Evolutionary conservation across 129 eudicot species (phyloP).

Genomic region (Flaveria ramosissima): DNA sequence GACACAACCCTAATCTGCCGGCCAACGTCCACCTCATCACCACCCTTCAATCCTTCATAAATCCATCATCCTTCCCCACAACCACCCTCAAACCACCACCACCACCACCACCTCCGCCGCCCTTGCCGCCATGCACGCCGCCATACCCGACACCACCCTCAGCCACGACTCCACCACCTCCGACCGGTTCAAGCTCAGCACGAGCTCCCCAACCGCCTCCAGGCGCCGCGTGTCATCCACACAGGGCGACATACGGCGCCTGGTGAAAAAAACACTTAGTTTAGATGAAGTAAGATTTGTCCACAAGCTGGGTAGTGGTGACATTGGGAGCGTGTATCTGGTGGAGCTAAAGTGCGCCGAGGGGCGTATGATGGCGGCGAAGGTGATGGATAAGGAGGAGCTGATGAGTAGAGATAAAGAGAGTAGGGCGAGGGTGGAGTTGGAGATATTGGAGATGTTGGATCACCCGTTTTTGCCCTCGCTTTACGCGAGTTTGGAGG

Average conservation of each 20-base stretch:
- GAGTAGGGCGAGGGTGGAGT: slow-evolving; percentile 61
- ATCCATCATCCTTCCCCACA: slow-evolving; percentile 9
- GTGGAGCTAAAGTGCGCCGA: slow-evolving; percentile 64
- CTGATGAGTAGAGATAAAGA: slow-evolving; percentile 56
- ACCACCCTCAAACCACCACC: neutral
- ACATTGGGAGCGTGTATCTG: slow-evolving; percentile 72
- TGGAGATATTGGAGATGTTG: slow-evolving; percentile 66
- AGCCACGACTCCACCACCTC: slow-evolving; percentile 35
- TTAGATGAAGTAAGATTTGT: slow-evolving; percentile 50
- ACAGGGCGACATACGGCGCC: slow-evolving; percentile 38
- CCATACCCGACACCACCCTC: slow-evolving; percentile 16
- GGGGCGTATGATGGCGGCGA: slow-evolving; percentile 70
- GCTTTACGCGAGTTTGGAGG: slow-evolving; percentile 55
- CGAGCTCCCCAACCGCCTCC: slow-evolving; percentile 33
- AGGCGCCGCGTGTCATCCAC: slow-evolving; percentile 29
- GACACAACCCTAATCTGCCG: slow-evolving; percentile 39
- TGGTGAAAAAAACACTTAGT: slow-evolving; percentile 30
- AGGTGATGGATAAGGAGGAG: slow-evolving; percentile 90
- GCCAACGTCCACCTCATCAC: slow-evolving; percentile 35
- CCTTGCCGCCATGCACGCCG: slow-evolving; percentile 28
- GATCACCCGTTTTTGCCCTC: slow-evolving; percentile 82
- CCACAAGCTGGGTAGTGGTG: slow-evolving; percentile 67
- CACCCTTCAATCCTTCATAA: slow-evolving; percentile 22
- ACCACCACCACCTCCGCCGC: too few species aligned
- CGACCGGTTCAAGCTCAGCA: slow-evolving; percentile 33